phyloP scores from a whole-genome alignment of 2,329 filamentous ascomycete species.

The Cladophialophora exuberans region DNA sequence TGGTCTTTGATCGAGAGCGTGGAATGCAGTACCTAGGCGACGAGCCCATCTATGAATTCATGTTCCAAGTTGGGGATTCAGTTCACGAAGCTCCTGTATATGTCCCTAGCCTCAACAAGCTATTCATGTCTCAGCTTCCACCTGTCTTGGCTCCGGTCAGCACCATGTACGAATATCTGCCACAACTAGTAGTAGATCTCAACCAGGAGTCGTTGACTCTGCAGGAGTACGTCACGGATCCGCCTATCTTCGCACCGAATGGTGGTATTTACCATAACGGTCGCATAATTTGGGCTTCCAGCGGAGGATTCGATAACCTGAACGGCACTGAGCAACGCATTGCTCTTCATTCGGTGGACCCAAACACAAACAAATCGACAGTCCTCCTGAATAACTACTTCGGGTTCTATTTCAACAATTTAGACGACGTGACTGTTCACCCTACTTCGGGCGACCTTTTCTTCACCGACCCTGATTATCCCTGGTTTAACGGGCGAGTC shows the following conservation, averaged over 20 bases:
- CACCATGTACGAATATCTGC: conserved; percentile 29
- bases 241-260: conserved; percentile 49
- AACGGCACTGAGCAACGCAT: conserved; percentile 44
- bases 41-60: conserved; percentile 41
- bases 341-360: conserved; percentile 49
- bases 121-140: conserved; percentile 44
- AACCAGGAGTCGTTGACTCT: conserved; percentile 47
- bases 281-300: conserved; percentile 44
- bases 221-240: conserved; percentile 42
- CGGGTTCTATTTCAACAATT: conserved; percentile 49
- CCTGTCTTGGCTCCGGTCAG: conserved; percentile 33
- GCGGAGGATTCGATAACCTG: conserved; percentile 42
- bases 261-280: conserved; percentile 47
- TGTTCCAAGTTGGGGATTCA: conserved; percentile 42
- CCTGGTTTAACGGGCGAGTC: conserved; percentile 41
- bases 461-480: conserved; percentile 53
- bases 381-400: conserved; percentile 53
- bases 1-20: conserved; percentile 43
- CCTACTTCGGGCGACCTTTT: conserved; percentile 49
- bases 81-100: conserved; percentile 51
- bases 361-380: conserved; percentile 45
- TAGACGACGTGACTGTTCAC: conserved; percentile 50
- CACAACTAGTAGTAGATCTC: conserved; percentile 46
- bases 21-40: conserved; percentile 43
- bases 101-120: conserved; percentile 44